A percentile compares a stretch with the other conserved stretches of the same genome.
phyloP scores from a whole-genome alignment of 169 alveolate genomes.

The Perkinsus marinus region DNA sequence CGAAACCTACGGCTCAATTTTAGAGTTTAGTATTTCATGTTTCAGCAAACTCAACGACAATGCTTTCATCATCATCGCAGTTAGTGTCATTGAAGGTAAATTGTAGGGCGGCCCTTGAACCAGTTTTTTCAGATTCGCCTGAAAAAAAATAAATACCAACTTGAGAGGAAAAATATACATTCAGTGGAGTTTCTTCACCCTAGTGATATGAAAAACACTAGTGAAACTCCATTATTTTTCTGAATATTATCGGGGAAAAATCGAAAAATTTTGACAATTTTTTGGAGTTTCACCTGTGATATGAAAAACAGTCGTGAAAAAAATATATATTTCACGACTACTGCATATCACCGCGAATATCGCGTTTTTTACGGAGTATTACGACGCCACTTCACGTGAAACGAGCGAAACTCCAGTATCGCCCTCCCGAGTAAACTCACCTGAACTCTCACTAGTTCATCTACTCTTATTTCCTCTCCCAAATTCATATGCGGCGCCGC shows the following conservation, averaged over 20 bases:
- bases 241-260: no score
- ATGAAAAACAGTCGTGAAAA: no score
- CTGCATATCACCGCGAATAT: no score
- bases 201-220: no score
- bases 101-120: conserved; percentile 16
- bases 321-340: no score
- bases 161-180: no score
- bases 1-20: conserved; percentile 33
- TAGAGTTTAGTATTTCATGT: conserved; percentile 62
- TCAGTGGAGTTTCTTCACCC: no score
- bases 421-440: conserved; percentile 9
- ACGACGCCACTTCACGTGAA: no score
- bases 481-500: conserved; percentile 39
- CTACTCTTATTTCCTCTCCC: conserved; percentile 44
- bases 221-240: no score
- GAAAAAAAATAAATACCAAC: neutral
- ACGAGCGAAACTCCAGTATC: neutral
- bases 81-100: conserved; percentile 47
- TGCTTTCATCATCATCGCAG: conserved; percentile 69
- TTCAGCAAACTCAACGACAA: conserved; percentile 59
- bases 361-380: no score
- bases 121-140: conserved; percentile 9
- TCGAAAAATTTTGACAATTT: no score
- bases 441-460: conserved; percentile 29
- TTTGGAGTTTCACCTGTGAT: no score